Evolutionary conservation across 139 green algal species (phyloP), one percentile per base, ranked within the genome.

Genomic region (Penium margaritaceum): DNA sequence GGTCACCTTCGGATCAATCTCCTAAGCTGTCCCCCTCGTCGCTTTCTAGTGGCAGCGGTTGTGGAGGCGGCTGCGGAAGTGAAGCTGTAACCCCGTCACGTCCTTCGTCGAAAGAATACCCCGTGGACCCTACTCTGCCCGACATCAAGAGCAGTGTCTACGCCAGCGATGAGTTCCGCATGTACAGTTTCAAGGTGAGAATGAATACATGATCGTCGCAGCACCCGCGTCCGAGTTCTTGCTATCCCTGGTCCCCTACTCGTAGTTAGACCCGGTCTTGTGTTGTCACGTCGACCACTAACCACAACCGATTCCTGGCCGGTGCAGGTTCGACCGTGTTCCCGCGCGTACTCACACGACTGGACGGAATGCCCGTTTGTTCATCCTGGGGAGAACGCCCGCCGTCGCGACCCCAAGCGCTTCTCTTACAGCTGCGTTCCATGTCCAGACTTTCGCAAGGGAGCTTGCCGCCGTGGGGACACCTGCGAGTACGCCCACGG

Each of bases 331-430:
- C 58, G 57, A 17, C 77, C 85, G 14, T 95, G 90, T 71, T 87
- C 88, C 0, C 72, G 87, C 5, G 81, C 80, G 5, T 65, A 86
- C 36, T 85, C 86, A 1, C 93, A 98, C 72, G 93, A 98, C 80
- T 98, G 93, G 93, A 90, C 91, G 2, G 83, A 90, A 2, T 98
- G 92, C 79, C 93, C 93, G 0, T 99, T 96, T 77, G 88, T 94
- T 15, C 94, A 99, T 66, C 88, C 88, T 6, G 87, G 90, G 1
- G 94, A 98, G 79, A 96, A 96, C 70, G 94, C 94, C 1, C 82
- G 84, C 19, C 82, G 94, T 0, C 78, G 94, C 2, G 91, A 98
- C 79, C 92, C 93, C 1, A 80, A 88, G 0, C 32, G 84, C 0
- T 87, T 87, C 75, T 78, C 72, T 3, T 97, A 98, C 82, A 93